Evolutionary conservation across 2,329 filamentous ascomycete species (phyloP).

Genomic region (Botrytis squamosa): DNA sequence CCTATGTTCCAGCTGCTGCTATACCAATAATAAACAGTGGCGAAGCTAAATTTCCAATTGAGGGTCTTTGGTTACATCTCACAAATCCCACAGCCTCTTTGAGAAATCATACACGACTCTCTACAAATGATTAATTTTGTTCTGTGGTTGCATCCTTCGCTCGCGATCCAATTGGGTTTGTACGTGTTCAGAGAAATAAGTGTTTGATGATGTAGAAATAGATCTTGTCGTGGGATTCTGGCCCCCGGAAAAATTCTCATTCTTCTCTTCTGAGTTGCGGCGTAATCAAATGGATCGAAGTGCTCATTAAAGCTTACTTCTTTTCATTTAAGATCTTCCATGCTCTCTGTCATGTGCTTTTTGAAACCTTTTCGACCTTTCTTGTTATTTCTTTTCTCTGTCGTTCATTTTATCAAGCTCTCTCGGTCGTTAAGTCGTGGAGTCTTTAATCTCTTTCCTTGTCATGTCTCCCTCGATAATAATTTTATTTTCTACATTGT

Average conservation of each 20-base stretch:
- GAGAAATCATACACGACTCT: background rate
- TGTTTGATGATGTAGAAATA: slow-evolving; percentile 4
- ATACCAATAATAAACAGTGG: slow-evolving; percentile 6
- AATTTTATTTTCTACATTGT: slow-evolving; percentile 30
- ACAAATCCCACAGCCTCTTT: slow-evolving; percentile 20
- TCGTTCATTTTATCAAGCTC: slow-evolving; percentile 7
- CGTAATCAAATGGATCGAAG: slow-evolving; percentile 9
- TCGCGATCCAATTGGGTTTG: slow-evolving; percentile 11
- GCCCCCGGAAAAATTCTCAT: background rate
- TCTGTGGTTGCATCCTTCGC: slow-evolving; percentile 17
- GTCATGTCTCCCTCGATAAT: slow-evolving; percentile 34
- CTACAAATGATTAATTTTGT: slow-evolving; percentile 1
- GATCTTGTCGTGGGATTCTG: slow-evolving; percentile 18
- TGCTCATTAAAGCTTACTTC: slow-evolving; percentile 3
- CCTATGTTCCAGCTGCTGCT: background rate
- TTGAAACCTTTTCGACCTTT: slow-evolving; percentile 14
- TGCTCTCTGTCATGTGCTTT: background rate
- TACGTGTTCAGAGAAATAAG: slow-evolving; percentile 4
- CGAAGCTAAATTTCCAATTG: slow-evolving; percentile 15
- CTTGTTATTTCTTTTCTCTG: background rate
- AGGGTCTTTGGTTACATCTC: slow-evolving; percentile 19
- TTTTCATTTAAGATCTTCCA: slow-evolving; percentile 5
- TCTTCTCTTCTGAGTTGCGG: slow-evolving; percentile 3
- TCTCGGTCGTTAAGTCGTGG: background rate
- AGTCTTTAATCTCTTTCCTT: slow-evolving; percentile 29